These are phyloP conservation scores for Stagonosporopsis vannaccii DNA, from an alignment of 2,329 filamentous ascomycete genomes.

Conservation along the genomic window DNA sequence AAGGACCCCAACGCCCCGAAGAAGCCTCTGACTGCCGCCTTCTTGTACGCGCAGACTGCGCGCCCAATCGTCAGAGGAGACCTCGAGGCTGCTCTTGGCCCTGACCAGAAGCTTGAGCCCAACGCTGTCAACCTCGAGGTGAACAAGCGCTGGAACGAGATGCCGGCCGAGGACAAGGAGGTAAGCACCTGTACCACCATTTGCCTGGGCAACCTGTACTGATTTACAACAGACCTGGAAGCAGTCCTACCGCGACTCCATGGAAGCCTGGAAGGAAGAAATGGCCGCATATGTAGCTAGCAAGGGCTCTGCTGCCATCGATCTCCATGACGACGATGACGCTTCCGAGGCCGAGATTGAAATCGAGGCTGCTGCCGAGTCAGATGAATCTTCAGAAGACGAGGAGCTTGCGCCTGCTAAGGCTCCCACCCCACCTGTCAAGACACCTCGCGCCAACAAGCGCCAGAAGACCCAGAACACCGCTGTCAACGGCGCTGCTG, in stretches of 20 bases:
- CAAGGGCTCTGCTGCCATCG: constrained; percentile 47
- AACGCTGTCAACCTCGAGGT: constrained; percentile 89
- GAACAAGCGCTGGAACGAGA: constrained; percentile 82
- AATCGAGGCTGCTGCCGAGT: constrained; percentile 49
- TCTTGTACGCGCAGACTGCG: constrained; percentile 90
- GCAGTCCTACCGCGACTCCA: constrained; percentile 60
- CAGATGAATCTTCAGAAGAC: constrained; percentile 51
- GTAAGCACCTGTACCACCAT: constrained; percentile 50
- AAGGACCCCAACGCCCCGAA: constrained; percentile 92
- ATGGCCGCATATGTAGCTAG: constrained; percentile 64
- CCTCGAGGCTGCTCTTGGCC: constrained; percentile 49
- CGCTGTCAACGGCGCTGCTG: constrained; percentile 34
- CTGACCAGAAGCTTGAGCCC: constrained; percentile 78
- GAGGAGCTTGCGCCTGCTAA: constrained; percentile 44
- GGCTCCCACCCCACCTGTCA: constrained; percentile 46
- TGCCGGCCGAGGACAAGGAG: constrained; percentile 76
- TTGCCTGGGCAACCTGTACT: neutral
- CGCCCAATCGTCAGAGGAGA: constrained; percentile 82
- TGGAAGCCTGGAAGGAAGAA: constrained; percentile 64
- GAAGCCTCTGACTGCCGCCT: constrained; percentile 91
- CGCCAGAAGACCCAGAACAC: constrained; percentile 44
- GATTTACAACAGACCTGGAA: constrained; percentile 41
- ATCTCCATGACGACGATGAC: constrained; percentile 54
- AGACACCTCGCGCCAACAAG: constrained; percentile 48
- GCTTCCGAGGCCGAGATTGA: constrained; percentile 39